Conservation (phyloP, 192 early-diverging fungal species). For the Coemansia sp. region DNA sequence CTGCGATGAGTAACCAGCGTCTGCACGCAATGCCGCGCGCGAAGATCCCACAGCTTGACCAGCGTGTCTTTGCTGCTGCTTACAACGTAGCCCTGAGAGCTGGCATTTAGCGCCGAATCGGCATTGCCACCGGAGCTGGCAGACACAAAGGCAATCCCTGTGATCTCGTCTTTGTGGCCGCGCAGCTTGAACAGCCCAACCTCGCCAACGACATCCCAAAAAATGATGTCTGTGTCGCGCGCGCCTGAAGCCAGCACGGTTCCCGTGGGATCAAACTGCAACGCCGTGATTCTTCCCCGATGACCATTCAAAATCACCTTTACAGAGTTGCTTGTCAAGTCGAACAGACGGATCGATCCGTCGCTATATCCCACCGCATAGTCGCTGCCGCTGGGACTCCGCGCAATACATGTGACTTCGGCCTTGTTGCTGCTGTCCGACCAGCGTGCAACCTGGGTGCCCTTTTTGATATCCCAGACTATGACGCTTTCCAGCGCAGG, state of each 20-base stretch:
- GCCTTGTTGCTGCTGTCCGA: conserved; percentile 76
- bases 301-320: conserved; percentile 89
- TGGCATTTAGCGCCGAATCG: conserved; percentile 45
- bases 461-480: conserved; percentile 87
- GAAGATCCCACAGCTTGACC: conserved; percentile 94
- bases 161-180: conserved; percentile 96
- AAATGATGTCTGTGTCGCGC: conserved; percentile 88
- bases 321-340: conserved; percentile 55
- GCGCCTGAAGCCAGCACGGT: conserved; percentile 87
- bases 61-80: conserved; percentile 95
- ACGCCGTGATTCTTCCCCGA: conserved; percentile 77
- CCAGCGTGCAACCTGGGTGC: conserved; percentile 74
- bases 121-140: conserved; percentile 13
- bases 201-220: conserved; percentile 95
- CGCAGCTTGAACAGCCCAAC: conserved; percentile 82
- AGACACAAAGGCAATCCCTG: conserved; percentile 53
- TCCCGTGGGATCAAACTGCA: conserved; percentile 79
- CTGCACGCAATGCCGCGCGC: conserved; percentile 92
- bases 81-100: conserved; percentile 69
- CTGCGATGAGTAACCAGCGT: conserved; percentile 90
- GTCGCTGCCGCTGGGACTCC: conserved; percentile 64
- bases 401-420: conserved; percentile 81
- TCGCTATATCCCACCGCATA: conserved; percentile 94
- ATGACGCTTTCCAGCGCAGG: conserved; percentile 81
- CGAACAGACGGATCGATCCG: conserved; percentile 91